Conservation (phyloP, 1,139 yeast genomes). For the Ogataea hybrid region DNA sequence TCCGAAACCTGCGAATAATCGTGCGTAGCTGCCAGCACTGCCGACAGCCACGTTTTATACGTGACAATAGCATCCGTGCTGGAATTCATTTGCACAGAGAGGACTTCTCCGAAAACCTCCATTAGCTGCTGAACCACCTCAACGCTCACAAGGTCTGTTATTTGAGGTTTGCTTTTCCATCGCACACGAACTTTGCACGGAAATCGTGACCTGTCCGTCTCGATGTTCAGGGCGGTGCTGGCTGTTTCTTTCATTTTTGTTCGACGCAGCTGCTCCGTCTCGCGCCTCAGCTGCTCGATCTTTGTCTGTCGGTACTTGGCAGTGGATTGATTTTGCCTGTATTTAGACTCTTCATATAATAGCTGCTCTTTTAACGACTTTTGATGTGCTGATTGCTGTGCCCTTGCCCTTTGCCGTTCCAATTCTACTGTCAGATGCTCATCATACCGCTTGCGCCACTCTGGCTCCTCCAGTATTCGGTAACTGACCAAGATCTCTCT, state of each 20-base stretch:
- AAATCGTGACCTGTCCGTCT: constrained; percentile 5
- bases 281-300: constrained; percentile 29
- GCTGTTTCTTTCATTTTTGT: constrained; percentile 13
- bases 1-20: constrained; percentile 42
- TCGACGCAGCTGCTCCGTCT: constrained; percentile 17
- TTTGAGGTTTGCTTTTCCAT: constrained; percentile 51
- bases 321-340: constrained; percentile 30
- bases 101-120: constrained; percentile 46
- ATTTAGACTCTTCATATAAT: constrained; percentile 19
- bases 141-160: constrained; percentile 34
- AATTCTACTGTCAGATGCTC: constrained; percentile 24
- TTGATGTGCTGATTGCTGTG: constrained; percentile 33
- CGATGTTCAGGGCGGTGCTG: neutral
- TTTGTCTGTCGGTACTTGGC: constrained; percentile 23
- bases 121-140: constrained; percentile 40
- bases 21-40: constrained; percentile 39
- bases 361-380: constrained; percentile 38
- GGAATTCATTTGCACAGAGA: constrained; percentile 20
- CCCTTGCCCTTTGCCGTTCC: constrained; percentile 11
- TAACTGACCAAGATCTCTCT: constrained; percentile 40
- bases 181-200: constrained; percentile 32
- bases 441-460: constrained; percentile 39
- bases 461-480: constrained; percentile 38
- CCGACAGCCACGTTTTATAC: constrained; percentile 31
- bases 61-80: constrained; percentile 36